Evolutionary conservation across 2,329 filamentous ascomycete genomes (phyloP), one percentile per base, ranked within the genome.

Genomic region (Thyridium curvatum): DNA sequence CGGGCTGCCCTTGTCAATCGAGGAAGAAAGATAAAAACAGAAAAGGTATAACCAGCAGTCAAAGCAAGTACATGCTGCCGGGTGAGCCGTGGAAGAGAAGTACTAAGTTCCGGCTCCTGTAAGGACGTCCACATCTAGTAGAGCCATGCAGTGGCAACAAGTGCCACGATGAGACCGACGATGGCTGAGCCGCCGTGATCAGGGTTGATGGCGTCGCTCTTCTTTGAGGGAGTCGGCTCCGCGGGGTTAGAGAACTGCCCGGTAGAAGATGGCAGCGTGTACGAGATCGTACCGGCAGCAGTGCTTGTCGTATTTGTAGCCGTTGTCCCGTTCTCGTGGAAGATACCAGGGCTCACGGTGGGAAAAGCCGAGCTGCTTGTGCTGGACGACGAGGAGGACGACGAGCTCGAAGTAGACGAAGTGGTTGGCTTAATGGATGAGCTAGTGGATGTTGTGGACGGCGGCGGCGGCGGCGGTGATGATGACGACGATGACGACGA

Each of bases 131-230:
- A 10, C 21, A 26, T 36, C 40, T 46, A 75, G 46, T 69, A 66
- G 45, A 74, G 58, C 48, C 64, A 71, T 13, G 66, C 65, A 18
- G 73, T 68, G 17, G 72, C 74, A 26, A 77, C 61, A 33, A 79
- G 64, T 38, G 74, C 75, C 34, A 79, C 64, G 32, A 79, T 60
- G 16, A 79, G 62, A 34, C 75, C 72, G 8, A 65, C 72, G 30
- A 75, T 55, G 36, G 74, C 72, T 35, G 68, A 64, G 38, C 67
- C 68, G 36, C 69, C 68, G 46, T 74, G 66, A 34, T 66, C 67
- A 13, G 62, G 61, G 6, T 52, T 58, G 5, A 51, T 52, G 15
- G 65, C 69, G 46, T 74, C 70, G 44, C 21, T 26, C 21, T 61
- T 73, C 48, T 67, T 52, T 9, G 54, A 51, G 14, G 51, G 50